Base-by-base conservation (phyloP, 805 yeast species). In the Schizosaccharomyces lindneri region DNA sequence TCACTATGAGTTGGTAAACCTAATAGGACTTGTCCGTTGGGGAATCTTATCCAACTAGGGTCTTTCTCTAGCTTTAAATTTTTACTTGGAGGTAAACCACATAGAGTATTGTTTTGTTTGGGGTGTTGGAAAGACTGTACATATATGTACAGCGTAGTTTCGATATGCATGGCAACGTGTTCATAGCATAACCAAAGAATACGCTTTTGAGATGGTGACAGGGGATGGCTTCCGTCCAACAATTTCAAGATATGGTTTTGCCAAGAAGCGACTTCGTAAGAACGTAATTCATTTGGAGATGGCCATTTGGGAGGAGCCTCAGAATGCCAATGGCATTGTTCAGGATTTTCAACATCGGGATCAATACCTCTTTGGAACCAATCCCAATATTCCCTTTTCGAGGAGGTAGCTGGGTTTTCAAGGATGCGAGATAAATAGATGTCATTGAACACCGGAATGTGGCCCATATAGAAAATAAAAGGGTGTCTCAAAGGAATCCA, bases 121-220 rank as follows among this genome's bases (percentile, higher is more conserved):
- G 51, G 27, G 4, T 46, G 11, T 46, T 46, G 36, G 27, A 24
- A 21, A 17, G 57, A 51, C 48, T 65, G 67, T 21, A 65, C 46
- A 5, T 65, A 62, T 64, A 65, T 65, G 48, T 65, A 65, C 9
- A 65, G 59, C 55, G 65, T 48, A 7, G 67, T 65, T 55, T 65
- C 67, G n/a, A 64, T 59, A 57, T 65, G 67, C 67, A 65, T 65
- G 5, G 65, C 65, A 24, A 64, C 67, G 48, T 65, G 67, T 55
- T 65, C 67, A 39, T 55, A 65, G n/a, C 62, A 65, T 43, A 61
- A 39, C 66, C 67, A 65, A 6, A 65, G 11, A 4, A 66, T 66
- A n/a, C 65, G 27, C 61, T 62, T 43, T 6, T 55, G 61, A 5
- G 21, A 27, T 9, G 59, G 19, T 17, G 64, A 24, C 31, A 63